Evolutionary conservation across 1,284 basidiomycete species (phyloP), one percentile per base, ranked within the genome.

Genomic region (Apiotrichum montevideense): DNA sequence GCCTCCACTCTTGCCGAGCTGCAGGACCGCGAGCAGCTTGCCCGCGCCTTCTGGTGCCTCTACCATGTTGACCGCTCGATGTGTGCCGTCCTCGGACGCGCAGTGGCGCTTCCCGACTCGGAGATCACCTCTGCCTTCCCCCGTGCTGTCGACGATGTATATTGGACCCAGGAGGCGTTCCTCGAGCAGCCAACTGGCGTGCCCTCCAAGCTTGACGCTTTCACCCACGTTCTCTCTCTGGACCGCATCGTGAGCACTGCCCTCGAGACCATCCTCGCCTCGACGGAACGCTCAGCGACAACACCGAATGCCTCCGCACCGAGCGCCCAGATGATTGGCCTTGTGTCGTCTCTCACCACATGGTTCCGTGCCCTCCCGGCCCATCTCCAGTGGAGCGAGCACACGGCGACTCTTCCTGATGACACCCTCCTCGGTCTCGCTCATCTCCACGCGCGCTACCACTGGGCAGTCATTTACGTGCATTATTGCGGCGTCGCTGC

Each of bases 121-220:
- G 90, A 91, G 64, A 85, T 87, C 61, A 87, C 90, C 65, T 74
- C 87, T 2, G 85, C 87, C 33, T 78, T 85, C 46, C 88, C 88
- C 0, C 75, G 87, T 8, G 87, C 89, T 68, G 63, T 58, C 15
- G 65, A 65, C 21, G 54, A 66, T 8, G 66, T 68, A 1, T 74
- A 72, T 39, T 41, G 48, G 39, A 21, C 40, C 13, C 29, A 14
- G 7, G 48, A 51, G 33, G 8, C 6, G 8, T 35, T 35, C 46
- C 40, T 51, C 7, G 41, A 43, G 41, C 41, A 51, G 33, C 40
- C 50, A 4, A 9, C 8, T 2, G 50, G 41, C 14, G 6, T 8
- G 14, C 50, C 50, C 14, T 43, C 50, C 8, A 10, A 35, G 35
- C 75, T 88, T 33, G 74, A 83, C 1, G 81, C 79, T 3, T 91